Evolutionary conservation across 768 basidiomycete genomes (phyloP), one percentile per base, ranked within the genome.

Genomic region (Panus rudis): DNA sequence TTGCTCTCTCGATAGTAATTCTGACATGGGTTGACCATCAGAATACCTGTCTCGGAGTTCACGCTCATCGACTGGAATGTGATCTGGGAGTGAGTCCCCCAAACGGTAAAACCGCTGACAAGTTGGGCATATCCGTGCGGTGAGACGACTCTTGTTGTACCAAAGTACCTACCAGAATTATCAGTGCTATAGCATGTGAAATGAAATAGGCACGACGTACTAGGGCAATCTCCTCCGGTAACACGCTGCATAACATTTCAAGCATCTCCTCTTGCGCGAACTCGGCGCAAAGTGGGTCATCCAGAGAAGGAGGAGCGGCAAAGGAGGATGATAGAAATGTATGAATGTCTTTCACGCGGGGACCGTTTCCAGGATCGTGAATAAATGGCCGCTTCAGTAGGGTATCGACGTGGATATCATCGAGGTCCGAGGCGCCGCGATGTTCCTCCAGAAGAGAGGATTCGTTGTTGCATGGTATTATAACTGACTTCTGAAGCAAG

Each of bases 81-180:
- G 71, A 20, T 78, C 72, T 3, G 73, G 71, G 1, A 88, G 67
- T 1, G 66, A 58, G 39, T 91, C 87, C 1, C 84, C 84, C 0
- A 89, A 61, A 4, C 65, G 68, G 55, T 88, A 91, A 23, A 88
- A 60, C 13, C 87, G 65, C 57, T 79, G 76, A 55, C 88, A 91
- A 1, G 84, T 75, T 2, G 88, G 87, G 53, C 88, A 91, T 40
- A 90, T 72, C 21, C 88, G 78, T 42, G 79, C 74, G 8, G 68
- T 72, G 4, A 71, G 60, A 2, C 88, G 75, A 55, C 83, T 87
- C 63, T 87, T 87, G 67, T 91, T 91, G 55, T 90, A 89, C 86
- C 86, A 90, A 11, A 89, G 52, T 8, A 84, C 78, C 85, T 86
- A n/a, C 6, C 17, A 33, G 17, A 13, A 4, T 0, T 37, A 11